Evolutionary conservation across 345 rosid genomes (phyloP).

Genomic region (Eucalyptus marginata): DNA sequence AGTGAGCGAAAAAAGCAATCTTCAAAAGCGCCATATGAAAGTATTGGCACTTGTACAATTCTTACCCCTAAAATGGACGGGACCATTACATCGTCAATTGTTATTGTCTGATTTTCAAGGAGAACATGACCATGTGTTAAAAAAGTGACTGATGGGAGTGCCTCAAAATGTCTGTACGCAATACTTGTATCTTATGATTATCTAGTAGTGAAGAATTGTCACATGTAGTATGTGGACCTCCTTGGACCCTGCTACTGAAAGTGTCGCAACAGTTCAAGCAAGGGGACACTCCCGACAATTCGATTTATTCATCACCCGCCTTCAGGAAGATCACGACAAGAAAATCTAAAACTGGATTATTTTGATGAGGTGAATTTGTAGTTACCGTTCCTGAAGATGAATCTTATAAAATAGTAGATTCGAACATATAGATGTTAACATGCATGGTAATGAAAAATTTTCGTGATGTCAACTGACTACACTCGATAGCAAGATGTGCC

Average conservation of each 20-base stretch:
- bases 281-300: neutral
- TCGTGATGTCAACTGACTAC: neutral
- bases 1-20: too few relatives aligned
- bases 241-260: neutral
- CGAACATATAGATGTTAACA: neutral
- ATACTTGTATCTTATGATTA: neutral
- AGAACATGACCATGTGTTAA: neutral
- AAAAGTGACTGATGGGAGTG: neutral
- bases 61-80: neutral
- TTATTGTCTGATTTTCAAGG: neutral
- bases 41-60: too few relatives aligned
- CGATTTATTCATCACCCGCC: neutral
- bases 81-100: neutral
- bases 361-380: neutral
- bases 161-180: neutral
- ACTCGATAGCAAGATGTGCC: neutral
- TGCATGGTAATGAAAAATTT: neutral
- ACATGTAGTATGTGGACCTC: neutral
- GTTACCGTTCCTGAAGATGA: neutral
- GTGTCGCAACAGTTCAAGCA: neutral
- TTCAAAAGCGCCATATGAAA: fast-evolving
- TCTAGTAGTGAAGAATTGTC: neutral
- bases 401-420: neutral
- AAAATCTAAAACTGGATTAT: too few relatives aligned
- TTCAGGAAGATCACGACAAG: neutral